phyloP scores from a whole-genome alignment of 1,284 basidiomycete species.

The Meripilus lineatus region DNA sequence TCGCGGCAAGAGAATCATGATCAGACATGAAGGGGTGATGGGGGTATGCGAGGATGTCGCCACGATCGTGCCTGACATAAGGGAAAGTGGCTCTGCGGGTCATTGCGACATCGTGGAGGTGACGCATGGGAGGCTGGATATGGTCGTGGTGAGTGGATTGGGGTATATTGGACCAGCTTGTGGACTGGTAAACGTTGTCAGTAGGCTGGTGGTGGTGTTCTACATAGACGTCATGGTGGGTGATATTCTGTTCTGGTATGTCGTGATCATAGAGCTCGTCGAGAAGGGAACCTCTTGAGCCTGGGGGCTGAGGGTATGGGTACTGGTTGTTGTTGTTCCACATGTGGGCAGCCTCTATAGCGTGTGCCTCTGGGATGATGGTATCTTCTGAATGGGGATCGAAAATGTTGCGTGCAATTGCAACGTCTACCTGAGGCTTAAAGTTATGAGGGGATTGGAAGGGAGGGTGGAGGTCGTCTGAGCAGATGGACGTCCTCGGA shows the following conservation, averaged over 20 bases:
- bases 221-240: conserved; percentile 28
- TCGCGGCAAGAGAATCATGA: conserved; percentile 26
- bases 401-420: conserved; percentile 48
- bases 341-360: conserved; percentile 30
- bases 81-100: conserved; percentile 68
- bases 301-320: conserved; percentile 29
- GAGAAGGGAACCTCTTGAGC: conserved; percentile 50
- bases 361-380: conserved; percentile 33
- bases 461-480: conserved; percentile 36
- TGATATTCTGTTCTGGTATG: conserved; percentile 37
- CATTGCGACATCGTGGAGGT: conserved; percentile 41
- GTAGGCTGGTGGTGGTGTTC: conserved; percentile 23
- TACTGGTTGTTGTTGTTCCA: conserved; percentile 26
- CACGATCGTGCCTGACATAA: conserved; percentile 62
- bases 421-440: conserved; percentile 37
- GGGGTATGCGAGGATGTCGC: conserved; percentile 35
- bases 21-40: conserved; percentile 30
- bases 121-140: conserved; percentile 25
- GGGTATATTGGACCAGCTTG: conserved; percentile 27
- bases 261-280: conserved; percentile 58
- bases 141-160: conserved; percentile 24
- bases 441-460: conserved; percentile 35
- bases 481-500: conserved; percentile 39
- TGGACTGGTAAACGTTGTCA: conserved; percentile 29
- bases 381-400: conserved; percentile 37